Percentiles rank a stretch among this genome's conserved stretches.
Evolutionary conservation across 306 rosid species (phyloP).

Genomic region (Rosa lucieae): DNA sequence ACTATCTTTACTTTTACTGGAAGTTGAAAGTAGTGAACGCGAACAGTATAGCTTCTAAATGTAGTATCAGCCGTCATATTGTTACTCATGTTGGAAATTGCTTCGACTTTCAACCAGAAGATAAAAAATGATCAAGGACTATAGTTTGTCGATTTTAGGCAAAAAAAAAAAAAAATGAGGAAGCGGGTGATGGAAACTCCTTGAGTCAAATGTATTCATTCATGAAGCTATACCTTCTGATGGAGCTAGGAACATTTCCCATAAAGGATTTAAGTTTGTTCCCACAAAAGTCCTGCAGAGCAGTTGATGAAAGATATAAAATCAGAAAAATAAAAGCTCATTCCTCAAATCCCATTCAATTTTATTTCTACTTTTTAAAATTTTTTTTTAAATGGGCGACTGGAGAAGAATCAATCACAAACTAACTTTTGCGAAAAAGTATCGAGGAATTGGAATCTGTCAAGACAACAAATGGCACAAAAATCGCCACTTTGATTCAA

Average conservation of each 20-base stretch:
- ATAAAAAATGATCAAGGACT: not conserved
- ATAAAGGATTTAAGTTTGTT: conserved; percentile 77
- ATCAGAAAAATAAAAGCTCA: conserved; percentile 7
- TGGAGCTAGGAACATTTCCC: conserved; percentile 73
- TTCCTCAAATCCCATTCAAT: not conserved
- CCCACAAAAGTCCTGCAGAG: conserved; percentile 86
- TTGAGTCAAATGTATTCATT: not conserved
- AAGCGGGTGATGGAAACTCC: not conserved
- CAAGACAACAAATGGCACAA: not conserved
- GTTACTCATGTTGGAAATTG: not conserved
- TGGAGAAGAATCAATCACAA: not conserved
- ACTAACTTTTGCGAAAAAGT: not conserved
- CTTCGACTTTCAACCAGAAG: not conserved
- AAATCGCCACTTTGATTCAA: not conserved
- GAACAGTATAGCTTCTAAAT: not conserved
- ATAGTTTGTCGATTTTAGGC: not conserved
- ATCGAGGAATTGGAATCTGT: not conserved
- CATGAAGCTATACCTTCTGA: conserved; percentile 59
- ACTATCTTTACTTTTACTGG: not conserved
- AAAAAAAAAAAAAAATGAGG: not conserved
- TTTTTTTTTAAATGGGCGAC: not conserved
- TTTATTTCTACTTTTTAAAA: not conserved
- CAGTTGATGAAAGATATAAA: conserved; percentile 31
- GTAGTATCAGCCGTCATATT: not conserved
- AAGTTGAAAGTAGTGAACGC: not conserved